Evolutionary conservation across 2,329 filamentous ascomycete genomes (phyloP).

Genomic region (Huntiella moniliformis): DNA sequence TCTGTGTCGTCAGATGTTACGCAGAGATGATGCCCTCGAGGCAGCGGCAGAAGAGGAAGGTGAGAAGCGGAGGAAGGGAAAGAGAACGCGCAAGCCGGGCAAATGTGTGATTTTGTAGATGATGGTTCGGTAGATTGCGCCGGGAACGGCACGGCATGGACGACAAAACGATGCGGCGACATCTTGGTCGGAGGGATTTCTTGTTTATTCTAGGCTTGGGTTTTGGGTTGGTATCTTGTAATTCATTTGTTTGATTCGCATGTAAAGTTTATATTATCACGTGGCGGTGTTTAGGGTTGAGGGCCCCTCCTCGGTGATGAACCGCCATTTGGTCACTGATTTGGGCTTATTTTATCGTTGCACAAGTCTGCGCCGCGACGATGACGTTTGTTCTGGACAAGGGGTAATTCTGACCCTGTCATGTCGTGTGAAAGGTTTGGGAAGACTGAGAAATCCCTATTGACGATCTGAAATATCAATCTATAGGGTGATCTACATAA

Average conservation of each 20-base stretch:
- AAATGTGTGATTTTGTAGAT: constrained; percentile 14
- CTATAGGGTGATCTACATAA: too few species aligned
- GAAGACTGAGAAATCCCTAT: too few species aligned
- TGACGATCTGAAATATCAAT: too few species aligned
- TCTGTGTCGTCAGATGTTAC: constrained; percentile 65
- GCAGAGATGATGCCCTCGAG: constrained; percentile 41
- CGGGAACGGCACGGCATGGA: neutral
- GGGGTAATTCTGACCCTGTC: too few species aligned
- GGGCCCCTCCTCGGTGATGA: neutral
- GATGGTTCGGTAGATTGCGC: neutral
- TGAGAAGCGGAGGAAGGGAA: constrained; percentile 19
- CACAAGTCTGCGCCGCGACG: too few species aligned
- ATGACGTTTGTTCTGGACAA: too few species aligned
- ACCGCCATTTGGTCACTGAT: too few species aligned
- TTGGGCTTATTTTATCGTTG: too few species aligned
- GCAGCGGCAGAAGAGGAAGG: constrained; percentile 19
- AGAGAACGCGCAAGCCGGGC: constrained; percentile 16
- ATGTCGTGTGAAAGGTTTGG: too few species aligned
- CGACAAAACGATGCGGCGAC: neutral
- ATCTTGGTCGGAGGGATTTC: neutral
- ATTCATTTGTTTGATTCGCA: too few species aligned
- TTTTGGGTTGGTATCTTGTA: too few species aligned
- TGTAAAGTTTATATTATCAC: neutral
- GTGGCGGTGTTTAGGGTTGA: neutral
- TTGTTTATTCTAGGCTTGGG: neutral